A percentile compares a stretch with the other conserved stretches of the same genome.
phyloP scores from a whole-genome alignment of 1,284 basidiomycete species.

The Golubevia pallescens region DNA sequence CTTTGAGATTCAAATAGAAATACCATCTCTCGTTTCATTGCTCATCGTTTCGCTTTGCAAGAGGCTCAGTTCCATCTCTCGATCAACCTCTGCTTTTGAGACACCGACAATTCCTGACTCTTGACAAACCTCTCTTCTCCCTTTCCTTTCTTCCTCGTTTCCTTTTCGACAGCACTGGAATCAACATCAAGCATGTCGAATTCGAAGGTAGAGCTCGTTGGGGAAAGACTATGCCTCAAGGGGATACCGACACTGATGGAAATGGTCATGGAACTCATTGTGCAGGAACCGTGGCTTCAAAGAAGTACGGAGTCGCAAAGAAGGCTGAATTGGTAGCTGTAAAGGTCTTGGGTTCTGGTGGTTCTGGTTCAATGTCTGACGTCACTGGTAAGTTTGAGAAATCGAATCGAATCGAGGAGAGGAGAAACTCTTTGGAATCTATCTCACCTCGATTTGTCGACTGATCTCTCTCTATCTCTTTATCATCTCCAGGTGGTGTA shows the following conservation, averaged over 20 bases:
- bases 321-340: constrained; percentile 62
- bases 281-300: constrained; percentile 73
- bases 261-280: constrained; percentile 78
- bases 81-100: not conserved
- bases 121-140: not conserved
- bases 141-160: constrained; percentile 70
- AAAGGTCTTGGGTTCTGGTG: constrained; percentile 70
- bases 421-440: not conserved
- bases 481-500: constrained; percentile 38
- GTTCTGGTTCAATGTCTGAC: constrained; percentile 93
- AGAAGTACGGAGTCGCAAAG: constrained; percentile 67
- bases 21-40: no score
- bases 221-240: constrained; percentile 81
- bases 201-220: constrained; percentile 84
- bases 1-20: no score
- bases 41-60: constrained; percentile 43
- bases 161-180: constrained; percentile 80
- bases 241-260: constrained; percentile 77
- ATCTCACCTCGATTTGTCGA: not conserved
- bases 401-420: no score
- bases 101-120: not conserved
- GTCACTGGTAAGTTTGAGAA: constrained; percentile 79
- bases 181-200: constrained; percentile 84
- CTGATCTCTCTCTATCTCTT: not conserved
- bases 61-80: constrained; percentile 2